phyloP scores from a whole-genome alignment of 257 asterid genomes.

The Penstemon davidsonii region DNA sequence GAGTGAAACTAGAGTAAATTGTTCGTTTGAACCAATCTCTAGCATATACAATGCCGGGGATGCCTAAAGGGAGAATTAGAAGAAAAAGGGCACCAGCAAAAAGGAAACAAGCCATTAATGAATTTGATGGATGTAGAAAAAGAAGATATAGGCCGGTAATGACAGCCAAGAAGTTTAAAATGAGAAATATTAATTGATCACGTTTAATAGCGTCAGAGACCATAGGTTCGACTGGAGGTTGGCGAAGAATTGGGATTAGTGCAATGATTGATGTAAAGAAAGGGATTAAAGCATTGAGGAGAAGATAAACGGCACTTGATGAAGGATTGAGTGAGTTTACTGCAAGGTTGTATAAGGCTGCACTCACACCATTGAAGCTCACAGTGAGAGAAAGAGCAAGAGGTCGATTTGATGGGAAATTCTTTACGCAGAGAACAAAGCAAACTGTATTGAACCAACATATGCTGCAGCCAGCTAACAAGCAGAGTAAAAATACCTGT shows the following conservation, averaged over 20 bases:
- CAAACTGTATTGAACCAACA: slow-evolving; percentile 97
- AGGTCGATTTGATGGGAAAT: slow-evolving; percentile 70
- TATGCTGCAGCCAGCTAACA: slow-evolving; percentile 84
- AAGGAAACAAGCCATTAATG: slow-evolving; percentile 38
- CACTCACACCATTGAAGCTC: slow-evolving; percentile 87
- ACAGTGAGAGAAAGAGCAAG: slow-evolving; percentile 85
- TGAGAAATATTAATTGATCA: slow-evolving; percentile 60
- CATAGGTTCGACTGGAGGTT: slow-evolving; percentile 43
- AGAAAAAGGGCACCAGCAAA: slow-evolving; percentile 65
- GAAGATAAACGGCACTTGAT: slow-evolving; percentile 60
- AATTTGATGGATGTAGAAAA: slow-evolving; percentile 49
- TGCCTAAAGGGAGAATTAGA: slow-evolving; percentile 61
- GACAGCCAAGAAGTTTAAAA: slow-evolving; percentile 49
- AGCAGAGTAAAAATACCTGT: slow-evolving; percentile 78
- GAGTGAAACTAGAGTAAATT: slow-evolving; percentile 43
- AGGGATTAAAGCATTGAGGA: slow-evolving; percentile 76
- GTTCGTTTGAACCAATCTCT: slow-evolving; percentile 56
- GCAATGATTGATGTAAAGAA: slow-evolving; percentile 54
- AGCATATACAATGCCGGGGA: slow-evolving; percentile 74
- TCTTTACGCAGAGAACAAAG: slow-evolving; percentile 81
- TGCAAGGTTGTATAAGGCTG: slow-evolving; percentile 82
- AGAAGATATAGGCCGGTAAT: slow-evolving; percentile 83
- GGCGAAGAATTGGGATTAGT: slow-evolving; percentile 66
- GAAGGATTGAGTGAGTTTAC: slow-evolving; percentile 58
- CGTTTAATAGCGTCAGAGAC: slow-evolving; percentile 43